A percentile compares a stretch with the other conserved stretches of the same genome.
Conservation (phyloP, 176 grass and related monocot genomes). For the Rhynchospora breviuscula region DNA sequence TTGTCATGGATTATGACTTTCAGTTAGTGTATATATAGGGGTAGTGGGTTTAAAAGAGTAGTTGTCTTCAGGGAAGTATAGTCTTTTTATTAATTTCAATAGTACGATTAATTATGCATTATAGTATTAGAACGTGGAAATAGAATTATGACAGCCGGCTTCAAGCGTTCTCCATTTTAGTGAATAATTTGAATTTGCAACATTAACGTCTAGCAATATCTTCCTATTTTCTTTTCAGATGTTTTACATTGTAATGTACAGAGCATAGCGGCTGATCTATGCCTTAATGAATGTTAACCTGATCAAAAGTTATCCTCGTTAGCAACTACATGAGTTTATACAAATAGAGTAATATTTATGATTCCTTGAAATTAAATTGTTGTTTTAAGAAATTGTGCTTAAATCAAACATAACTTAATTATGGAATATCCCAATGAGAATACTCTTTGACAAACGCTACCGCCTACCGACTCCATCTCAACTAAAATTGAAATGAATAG, state of each 20-base stretch:
- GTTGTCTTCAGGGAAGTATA: neutral
- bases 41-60: neutral
- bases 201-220: neutral
- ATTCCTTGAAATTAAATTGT: neutral
- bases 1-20: slow-evolving; percentile 13
- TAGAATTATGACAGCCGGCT: neutral
- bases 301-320: neutral
- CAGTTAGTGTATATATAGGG: neutral
- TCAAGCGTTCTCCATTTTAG: neutral
- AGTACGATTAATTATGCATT: neutral
- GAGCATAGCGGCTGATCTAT: neutral
- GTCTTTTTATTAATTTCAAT: neutral
- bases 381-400: neutral
- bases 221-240: neutral
- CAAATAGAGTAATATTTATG: too few relatives aligned
- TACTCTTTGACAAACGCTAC: neutral
- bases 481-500: slow-evolving; percentile 10
- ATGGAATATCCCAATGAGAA: neutral
- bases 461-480: slow-evolving; percentile 7
- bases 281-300: neutral
- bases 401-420: neutral
- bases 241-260: neutral
- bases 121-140: neutral
- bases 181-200: neutral
- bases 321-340: neutral